These are phyloP conservation scores for Nakataea oryzae DNA, from an alignment of 2,329 filamentous ascomycete species.

Conservation along the genomic window DNA sequence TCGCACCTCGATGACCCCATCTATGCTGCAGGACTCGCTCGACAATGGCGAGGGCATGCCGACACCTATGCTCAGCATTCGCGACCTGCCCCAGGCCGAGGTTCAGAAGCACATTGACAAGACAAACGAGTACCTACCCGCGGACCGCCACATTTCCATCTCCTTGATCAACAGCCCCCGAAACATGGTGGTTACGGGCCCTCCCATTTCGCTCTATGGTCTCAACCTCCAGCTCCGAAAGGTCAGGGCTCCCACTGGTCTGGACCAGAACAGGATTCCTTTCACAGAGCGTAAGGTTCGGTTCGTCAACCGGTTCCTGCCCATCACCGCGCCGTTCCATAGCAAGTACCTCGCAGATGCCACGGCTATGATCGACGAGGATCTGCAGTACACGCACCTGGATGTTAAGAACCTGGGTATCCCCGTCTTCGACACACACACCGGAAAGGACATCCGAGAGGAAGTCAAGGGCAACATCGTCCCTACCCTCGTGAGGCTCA, in stretches of 20 bases:
- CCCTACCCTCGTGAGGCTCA: conserved; percentile 78
- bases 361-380: conserved; percentile 72
- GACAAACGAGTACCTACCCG: conserved; percentile 90
- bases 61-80: conserved; percentile 96
- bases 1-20: conserved; percentile 83
- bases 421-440: conserved; percentile 83
- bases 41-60: conserved; percentile 92
- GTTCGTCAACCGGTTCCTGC: conserved; percentile 93
- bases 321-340: conserved; percentile 97
- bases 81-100: conserved; percentile 76
- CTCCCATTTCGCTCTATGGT: conserved; percentile 91
- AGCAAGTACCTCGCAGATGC: conserved; percentile 85
- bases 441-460: conserved; percentile 70
- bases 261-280: conserved; percentile 90
- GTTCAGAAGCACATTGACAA: conserved; percentile 95
- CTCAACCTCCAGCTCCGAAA: conserved; percentile 91
- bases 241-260: conserved; percentile 92
- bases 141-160: conserved; percentile 87
- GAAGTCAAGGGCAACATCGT: conserved; percentile 69
- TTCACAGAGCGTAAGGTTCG: conserved; percentile 93
- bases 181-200: conserved; percentile 93
- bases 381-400: conserved; percentile 74
- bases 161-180: conserved; percentile 94
- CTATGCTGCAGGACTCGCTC: conserved; percentile 81
- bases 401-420: conserved; percentile 65